Conservation (phyloP, 2,329 filamentous ascomycete species). For the Geosmithia morbida region DNA sequence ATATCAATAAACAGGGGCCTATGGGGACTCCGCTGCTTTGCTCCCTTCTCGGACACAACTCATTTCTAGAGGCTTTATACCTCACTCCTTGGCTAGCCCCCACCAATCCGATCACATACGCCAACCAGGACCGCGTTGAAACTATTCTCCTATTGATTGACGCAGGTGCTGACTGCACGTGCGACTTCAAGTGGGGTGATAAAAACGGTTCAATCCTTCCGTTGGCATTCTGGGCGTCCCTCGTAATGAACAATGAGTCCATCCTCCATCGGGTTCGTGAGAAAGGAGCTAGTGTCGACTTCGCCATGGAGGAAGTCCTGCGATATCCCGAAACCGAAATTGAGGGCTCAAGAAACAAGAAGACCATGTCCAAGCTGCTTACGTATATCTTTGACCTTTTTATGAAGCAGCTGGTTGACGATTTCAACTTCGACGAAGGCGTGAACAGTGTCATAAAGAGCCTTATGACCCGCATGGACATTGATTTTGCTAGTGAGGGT, state of each 20-base stretch:
- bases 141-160: slow-evolving; percentile 11
- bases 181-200: slow-evolving; percentile 3
- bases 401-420: slow-evolving; percentile 1
- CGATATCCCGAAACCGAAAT: slow-evolving; percentile 4
- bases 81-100: background rate
- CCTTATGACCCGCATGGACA: background rate
- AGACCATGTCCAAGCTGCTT: slow-evolving; percentile 5
- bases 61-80: slow-evolving; percentile 7
- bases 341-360: slow-evolving; percentile 3
- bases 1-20: slow-evolving; percentile 8
- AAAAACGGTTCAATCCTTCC: slow-evolving; percentile 7
- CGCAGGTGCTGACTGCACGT: slow-evolving; percentile 6
- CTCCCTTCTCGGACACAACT: slow-evolving; percentile 15
- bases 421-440: background rate
- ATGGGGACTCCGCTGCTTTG: slow-evolving; percentile 18
- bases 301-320: slow-evolving; percentile 6
- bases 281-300: slow-evolving; percentile 6
- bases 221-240: slow-evolving; percentile 12
- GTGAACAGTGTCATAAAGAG: background rate
- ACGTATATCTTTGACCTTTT: slow-evolving; percentile 11
- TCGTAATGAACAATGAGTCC: slow-evolving; percentile 8
- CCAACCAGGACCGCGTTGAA: slow-evolving; percentile 4
- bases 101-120: slow-evolving; percentile 5
- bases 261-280: slow-evolving; percentile 10
- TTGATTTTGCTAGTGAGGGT: background rate